Evolutionary conservation across 208 protist species (phyloP).

Genomic region (Trypanosoma theileri): DNA sequence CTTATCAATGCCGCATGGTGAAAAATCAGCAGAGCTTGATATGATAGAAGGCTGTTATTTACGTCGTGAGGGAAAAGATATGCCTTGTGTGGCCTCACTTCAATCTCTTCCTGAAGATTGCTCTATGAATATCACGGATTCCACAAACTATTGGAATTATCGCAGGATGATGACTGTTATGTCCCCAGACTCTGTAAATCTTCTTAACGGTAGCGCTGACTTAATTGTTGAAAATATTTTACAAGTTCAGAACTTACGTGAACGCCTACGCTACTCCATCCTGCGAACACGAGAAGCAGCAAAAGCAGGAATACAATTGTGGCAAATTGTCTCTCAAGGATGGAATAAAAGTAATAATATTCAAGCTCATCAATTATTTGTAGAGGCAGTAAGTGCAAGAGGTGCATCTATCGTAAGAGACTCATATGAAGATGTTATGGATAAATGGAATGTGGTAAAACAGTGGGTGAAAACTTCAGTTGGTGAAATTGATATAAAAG

Average conservation of each 20-base stretch:
- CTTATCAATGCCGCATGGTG: background rate
- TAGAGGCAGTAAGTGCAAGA: slow-evolving; percentile 8
- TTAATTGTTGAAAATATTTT: slow-evolving; percentile 21
- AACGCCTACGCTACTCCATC: slow-evolving; percentile 11
- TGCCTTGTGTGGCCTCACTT: slow-evolving; percentile 8
- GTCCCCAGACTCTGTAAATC: background rate
- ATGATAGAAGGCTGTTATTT: slow-evolving; percentile 26
- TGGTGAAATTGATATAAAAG: slow-evolving; percentile 10
- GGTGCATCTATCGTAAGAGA: slow-evolving; percentile 3
- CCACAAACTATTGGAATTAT: slow-evolving; percentile 24
- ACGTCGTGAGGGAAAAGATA: background rate
- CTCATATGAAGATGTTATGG: slow-evolving; percentile 16
- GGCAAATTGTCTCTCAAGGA: slow-evolving; percentile 13
- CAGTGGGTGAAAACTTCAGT: slow-evolving; percentile 27
- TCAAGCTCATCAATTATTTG: slow-evolving; percentile 17
- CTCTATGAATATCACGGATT: slow-evolving; percentile 15
- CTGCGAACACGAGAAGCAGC: background rate
- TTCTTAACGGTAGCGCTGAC: slow-evolving; percentile 10
- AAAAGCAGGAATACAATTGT: slow-evolving; percentile 8
- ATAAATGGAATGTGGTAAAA: slow-evolving; percentile 29
- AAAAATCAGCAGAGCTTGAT: background rate
- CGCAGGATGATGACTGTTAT: background rate
- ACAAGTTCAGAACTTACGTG: slow-evolving; percentile 10
- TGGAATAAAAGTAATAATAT: slow-evolving; percentile 17
- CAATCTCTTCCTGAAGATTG: slow-evolving; percentile 10